phyloP scores from a whole-genome alignment of 2,329 filamentous ascomycete species.

The Drechslerella dactyloides region DNA sequence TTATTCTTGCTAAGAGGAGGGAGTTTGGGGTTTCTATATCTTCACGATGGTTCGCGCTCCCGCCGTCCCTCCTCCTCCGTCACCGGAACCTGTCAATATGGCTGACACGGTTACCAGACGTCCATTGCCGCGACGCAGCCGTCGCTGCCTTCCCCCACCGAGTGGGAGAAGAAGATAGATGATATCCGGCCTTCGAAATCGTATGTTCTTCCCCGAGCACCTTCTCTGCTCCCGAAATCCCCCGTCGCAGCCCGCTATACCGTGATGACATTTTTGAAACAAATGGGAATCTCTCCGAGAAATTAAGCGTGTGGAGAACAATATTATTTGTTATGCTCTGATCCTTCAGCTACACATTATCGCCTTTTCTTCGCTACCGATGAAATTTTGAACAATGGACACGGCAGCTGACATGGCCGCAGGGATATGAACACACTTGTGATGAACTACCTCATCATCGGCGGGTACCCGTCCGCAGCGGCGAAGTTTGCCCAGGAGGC shows the following conservation, averaged over 20 bases:
- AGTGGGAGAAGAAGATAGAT: conserved; percentile 81
- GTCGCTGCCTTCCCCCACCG: conserved; percentile 54
- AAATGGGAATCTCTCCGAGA: conserved; percentile 99
- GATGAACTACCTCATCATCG: conserved; percentile 94
- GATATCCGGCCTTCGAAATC: conserved; percentile 86
- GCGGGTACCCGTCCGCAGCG: conserved; percentile 90
- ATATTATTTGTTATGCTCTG: conserved; percentile 69
- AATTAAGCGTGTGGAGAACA: conserved; percentile 81
- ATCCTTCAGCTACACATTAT: conserved; percentile 56
- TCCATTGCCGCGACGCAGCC: conserved; percentile 52
- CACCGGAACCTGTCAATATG: conserved; percentile 50
- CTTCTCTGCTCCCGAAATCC: conserved; percentile 17
- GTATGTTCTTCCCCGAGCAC: conserved; percentile 65
- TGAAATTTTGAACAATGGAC: neutral
- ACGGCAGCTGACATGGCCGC: conserved; percentile 55
- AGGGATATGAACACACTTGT: conserved; percentile 96
- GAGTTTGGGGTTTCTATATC: conserved; percentile 23
- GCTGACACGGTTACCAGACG: conserved; percentile 53
- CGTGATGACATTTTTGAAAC: conserved; percentile 85
- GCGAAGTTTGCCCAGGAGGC: conserved; percentile 93
- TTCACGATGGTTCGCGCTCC: conserved; percentile 49
- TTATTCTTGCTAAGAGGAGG: conserved; percentile 3
- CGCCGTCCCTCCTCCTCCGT: conserved; percentile 47
- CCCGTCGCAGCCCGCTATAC: conserved; percentile 57
- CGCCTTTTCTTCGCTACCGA: conserved; percentile 7